Conservation (phyloP, 2,329 filamentous ascomycete species). For the Pyricularia sp. region DNA sequence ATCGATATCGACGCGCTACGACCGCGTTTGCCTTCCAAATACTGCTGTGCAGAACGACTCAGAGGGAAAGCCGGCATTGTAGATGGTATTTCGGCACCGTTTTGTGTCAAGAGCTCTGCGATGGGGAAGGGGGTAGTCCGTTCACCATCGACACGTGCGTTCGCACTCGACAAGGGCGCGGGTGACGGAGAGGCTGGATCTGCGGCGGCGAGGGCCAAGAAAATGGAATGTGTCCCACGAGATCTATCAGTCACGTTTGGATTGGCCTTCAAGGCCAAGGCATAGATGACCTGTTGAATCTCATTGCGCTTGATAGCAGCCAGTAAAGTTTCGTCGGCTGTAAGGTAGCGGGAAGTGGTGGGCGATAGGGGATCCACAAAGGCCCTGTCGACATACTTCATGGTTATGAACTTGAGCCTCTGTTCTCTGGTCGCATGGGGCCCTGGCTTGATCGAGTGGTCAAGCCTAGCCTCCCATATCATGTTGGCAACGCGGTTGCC, state of each 20-base stretch:
- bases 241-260: slow-evolving; percentile 82
- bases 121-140: slow-evolving; percentile 69
- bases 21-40: slow-evolving; percentile 69
- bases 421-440: slow-evolving; percentile 79
- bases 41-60: slow-evolving; percentile 68
- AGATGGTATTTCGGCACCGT: slow-evolving; percentile 79
- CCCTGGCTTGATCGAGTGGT: slow-evolving; percentile 62
- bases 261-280: slow-evolving; percentile 75
- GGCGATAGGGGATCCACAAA: slow-evolving; percentile 73
- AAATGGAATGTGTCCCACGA: slow-evolving; percentile 79
- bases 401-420: slow-evolving; percentile 86
- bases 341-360: slow-evolving; percentile 65
- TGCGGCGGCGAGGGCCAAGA: slow-evolving; percentile 82
- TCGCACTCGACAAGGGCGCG: slow-evolving; percentile 22
- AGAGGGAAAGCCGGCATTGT: slow-evolving; percentile 74
- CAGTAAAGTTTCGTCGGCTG: slow-evolving; percentile 78
- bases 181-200: slow-evolving; percentile 72
- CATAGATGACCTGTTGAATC: slow-evolving; percentile 86
- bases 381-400: slow-evolving; percentile 81
- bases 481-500: slow-evolving; percentile 94
- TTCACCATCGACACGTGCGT: slow-evolving; percentile 28
- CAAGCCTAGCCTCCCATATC: slow-evolving; percentile 86
- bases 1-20: slow-evolving; percentile 24
- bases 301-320: slow-evolving; percentile 95
- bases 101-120: slow-evolving; percentile 85